Evolutionary conservation across 2,329 filamentous ascomycete species (phyloP).

Genomic region (Orbilia brochopaga): DNA sequence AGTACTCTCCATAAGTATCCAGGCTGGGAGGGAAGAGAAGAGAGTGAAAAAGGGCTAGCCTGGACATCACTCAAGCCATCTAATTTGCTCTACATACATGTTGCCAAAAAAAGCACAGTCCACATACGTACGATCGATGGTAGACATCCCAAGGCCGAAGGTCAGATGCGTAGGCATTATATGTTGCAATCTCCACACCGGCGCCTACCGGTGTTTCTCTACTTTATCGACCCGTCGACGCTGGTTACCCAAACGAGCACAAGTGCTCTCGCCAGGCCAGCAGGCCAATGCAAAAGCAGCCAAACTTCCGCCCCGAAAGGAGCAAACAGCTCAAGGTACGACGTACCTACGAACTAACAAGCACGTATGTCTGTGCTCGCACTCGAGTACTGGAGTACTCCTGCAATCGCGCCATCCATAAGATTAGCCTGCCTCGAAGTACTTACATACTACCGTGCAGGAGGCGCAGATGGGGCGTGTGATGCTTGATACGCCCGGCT

Average conservation of each 20-base stretch:
- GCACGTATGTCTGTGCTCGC: too few relatives aligned
- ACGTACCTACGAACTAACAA: too few relatives aligned
- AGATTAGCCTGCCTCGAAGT: slow-evolving; percentile 35
- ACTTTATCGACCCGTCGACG: slow-evolving; percentile 7
- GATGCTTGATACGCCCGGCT: slow-evolving; percentile 32
- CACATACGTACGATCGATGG: background rate
- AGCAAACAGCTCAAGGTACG: background rate
- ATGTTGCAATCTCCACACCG: background rate
- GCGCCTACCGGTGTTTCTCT: slow-evolving; percentile 1
- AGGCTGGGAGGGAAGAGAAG: background rate
- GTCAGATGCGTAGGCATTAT: background rate
- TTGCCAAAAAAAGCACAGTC: background rate
- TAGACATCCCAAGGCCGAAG: background rate
- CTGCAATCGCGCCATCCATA: slow-evolving; percentile 5
- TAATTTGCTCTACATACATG: slow-evolving; percentile 2
- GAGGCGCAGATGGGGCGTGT: slow-evolving; percentile 22
- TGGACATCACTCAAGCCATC: background rate
- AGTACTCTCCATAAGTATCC: too few relatives aligned
- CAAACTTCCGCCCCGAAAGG: background rate
- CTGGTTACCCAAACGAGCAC: background rate
- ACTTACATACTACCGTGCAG: slow-evolving; percentile 22
- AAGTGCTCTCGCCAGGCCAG: background rate
- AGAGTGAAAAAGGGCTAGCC: background rate
- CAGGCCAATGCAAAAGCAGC: background rate
- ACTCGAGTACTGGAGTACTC: too few relatives aligned